These are phyloP conservation scores for Cryphonectria parasitica DNA, from an alignment of 2,329 filamentous ascomycete species.

Conservation along the genomic window DNA sequence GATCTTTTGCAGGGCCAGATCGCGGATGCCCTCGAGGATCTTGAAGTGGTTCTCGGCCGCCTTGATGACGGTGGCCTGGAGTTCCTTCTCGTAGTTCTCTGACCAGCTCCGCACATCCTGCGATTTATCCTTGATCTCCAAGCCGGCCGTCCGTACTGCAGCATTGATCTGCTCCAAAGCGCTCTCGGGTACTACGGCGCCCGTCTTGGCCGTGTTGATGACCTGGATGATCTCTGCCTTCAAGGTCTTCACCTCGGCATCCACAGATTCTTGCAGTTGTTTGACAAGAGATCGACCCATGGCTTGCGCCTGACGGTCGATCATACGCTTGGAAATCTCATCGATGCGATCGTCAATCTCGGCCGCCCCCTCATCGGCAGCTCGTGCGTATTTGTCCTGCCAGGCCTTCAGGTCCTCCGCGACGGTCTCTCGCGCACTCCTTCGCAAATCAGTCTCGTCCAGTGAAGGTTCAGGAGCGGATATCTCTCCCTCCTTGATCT, in stretches of 20 bases:
- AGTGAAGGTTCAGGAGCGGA: slow-evolving; percentile 48
- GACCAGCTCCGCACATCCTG: slow-evolving; percentile 80
- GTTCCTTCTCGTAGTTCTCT: slow-evolving; percentile 69
- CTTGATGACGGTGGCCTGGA: slow-evolving; percentile 68
- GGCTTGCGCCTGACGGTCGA: slow-evolving; percentile 66
- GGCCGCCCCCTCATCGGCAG: slow-evolving; percentile 76
- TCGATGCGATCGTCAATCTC: slow-evolving; percentile 73
- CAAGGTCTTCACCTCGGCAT: slow-evolving; percentile 65
- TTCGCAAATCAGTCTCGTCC: slow-evolving; percentile 57
- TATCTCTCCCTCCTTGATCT: slow-evolving; percentile 38
- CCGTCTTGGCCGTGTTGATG: slow-evolving; percentile 55
- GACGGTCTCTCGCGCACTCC: slow-evolving; percentile 68
- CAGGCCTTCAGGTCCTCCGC: slow-evolving; percentile 79
- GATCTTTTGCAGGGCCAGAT: slow-evolving; percentile 86
- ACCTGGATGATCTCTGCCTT: slow-evolving; percentile 70
- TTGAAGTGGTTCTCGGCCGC: slow-evolving; percentile 81
- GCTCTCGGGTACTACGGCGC: slow-evolving; percentile 40
- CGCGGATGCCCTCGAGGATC: slow-evolving; percentile 80
- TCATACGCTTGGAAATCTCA: slow-evolving; percentile 59
- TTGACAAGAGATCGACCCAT: slow-evolving; percentile 69
- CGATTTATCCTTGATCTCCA: slow-evolving; percentile 75
- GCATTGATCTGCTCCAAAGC: slow-evolving; percentile 49
- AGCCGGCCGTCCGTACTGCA: slow-evolving; percentile 68
- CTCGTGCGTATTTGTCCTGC: slow-evolving; percentile 86
- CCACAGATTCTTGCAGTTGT: slow-evolving; percentile 69